Evolutionary conservation across 345 rosid species (phyloP), one percentile per base, ranked within the genome.

Genomic region (Cardamine chenopodiifolia): DNA sequence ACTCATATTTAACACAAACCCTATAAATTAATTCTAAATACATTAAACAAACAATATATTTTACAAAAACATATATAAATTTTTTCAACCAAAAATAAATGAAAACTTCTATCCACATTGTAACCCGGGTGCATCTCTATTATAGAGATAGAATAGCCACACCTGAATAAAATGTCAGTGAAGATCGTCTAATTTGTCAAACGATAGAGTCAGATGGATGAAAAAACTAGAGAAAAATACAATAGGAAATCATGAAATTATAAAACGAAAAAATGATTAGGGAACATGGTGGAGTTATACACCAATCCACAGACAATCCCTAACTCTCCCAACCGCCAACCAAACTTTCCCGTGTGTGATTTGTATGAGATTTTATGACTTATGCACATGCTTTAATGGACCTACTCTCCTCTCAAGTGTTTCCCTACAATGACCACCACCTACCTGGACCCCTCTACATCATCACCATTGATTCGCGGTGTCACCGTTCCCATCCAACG

Each of bases 361-460:
- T 76, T 70, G 65, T 62, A 62, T 63, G 71, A 76, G 74, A 68
- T 74, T 76, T 23, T 40, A 45, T 26, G 65, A 77, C 77, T 71
- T 19, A 78, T 13, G 81, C 77, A 78, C 81, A 78, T 78, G 81
- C n/a, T 68, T 61, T 31, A 58, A 22, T 77, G 81, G 81, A 72
- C 81, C 81, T 65, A 77, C 72, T 39, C 80, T 47, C 71, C 66
- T 60, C 52, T 69, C 74, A 48, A 74, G 65, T 69, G 70, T 39
- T 76, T 76, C 74, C 80, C 70, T 62, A 70, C 76, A 77, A 57
- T 64, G 76, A 70, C 76, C 55, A 70, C 66, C 67, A 71, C 73
- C 42, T 78, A 78, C 81, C 81, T 78, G 72, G 81, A 71, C 76
- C 72, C 77, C 73, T 57, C 56, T 7, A 10, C 81, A 65, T 78